phyloP scores from a whole-genome alignment of 2,329 filamentous ascomycete genomes.

The Botrytis medusae region DNA sequence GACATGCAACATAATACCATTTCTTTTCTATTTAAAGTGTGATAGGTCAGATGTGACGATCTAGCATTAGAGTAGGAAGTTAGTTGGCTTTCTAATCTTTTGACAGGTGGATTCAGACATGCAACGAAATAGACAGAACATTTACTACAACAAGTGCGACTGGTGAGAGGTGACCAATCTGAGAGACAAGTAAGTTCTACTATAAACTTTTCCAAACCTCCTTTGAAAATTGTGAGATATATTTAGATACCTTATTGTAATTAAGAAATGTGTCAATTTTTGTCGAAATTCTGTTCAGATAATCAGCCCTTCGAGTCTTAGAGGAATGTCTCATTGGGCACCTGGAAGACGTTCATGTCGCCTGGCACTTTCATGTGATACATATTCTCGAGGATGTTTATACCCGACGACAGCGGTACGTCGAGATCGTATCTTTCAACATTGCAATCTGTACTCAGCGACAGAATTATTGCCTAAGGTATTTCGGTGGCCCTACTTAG shows the following conservation, averaged over 20 bases:
- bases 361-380: not conserved
- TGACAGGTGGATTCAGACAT: not conserved
- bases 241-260: not conserved
- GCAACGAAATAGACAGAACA: not conserved
- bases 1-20: not conserved
- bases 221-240: not conserved
- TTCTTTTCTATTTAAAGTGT: not conserved
- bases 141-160: not conserved
- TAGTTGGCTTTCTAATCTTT: not conserved
- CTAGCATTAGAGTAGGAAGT: not conserved
- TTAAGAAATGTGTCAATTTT: not conserved
- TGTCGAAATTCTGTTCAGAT: not conserved
- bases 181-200: not conserved
- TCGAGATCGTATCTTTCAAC: not conserved
- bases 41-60: not conserved
- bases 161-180: not conserved
- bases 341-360: not conserved
- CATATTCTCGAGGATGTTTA: not conserved
- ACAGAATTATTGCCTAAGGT: not conserved
- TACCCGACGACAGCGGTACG: not conserved
- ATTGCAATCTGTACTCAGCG: not conserved
- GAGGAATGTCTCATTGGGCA: not conserved
- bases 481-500: not conserved
- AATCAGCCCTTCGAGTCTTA: not conserved
- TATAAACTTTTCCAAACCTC: not conserved